Base-by-base conservation (phyloP, 179 eudicot genomes). In the Vitellaria paradoxa region DNA sequence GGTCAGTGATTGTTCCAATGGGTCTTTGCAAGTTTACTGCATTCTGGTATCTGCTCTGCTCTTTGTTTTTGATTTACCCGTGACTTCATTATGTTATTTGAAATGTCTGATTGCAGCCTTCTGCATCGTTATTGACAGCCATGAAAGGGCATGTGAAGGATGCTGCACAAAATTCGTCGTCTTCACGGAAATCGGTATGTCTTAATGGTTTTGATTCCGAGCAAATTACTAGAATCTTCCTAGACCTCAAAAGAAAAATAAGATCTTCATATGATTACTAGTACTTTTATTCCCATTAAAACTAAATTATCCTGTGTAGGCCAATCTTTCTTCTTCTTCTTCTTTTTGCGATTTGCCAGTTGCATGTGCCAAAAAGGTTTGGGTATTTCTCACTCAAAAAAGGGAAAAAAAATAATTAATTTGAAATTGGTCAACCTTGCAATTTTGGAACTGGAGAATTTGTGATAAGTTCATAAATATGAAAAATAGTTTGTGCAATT, bases 131-230 rank as follows among this genome's bases (percentile, higher is more conserved):
- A 40, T 2, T 80, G 42, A 7, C 64, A 5, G 76, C 86, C 24
- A 83, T 83, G 86, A 81, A 80, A 50, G 83, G 77, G 13, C 75
- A 83, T 47, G 75, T 80, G 68, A 77, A 64, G 77, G 81, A 80
- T 6, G 81, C 81, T 47, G 81, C 83, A 64, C 79, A 78, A 65
- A 13, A 77, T 20, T 57, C 71, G 64, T 65, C 71, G 79, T 74
- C 80, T 80, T 26, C 76, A 8, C 62, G 76, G 68, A 72, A 13
- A 70, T 7, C 24, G 65, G 83, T 81, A 76, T n/a, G 74, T 60
- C 61, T 55, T 64, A 4, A 18, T 64, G 37, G 9, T 76, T 55
- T 30, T 67, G 23, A 40, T 17, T 67, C 49, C 10, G 59, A 9
- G 9, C 9, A 24, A 69, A 69, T 11, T 23, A 79, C 11, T 45